Evolutionary conservation across 1,139 yeast genomes (phyloP).

Genomic region (Casaregolazyma lundiana): DNA sequence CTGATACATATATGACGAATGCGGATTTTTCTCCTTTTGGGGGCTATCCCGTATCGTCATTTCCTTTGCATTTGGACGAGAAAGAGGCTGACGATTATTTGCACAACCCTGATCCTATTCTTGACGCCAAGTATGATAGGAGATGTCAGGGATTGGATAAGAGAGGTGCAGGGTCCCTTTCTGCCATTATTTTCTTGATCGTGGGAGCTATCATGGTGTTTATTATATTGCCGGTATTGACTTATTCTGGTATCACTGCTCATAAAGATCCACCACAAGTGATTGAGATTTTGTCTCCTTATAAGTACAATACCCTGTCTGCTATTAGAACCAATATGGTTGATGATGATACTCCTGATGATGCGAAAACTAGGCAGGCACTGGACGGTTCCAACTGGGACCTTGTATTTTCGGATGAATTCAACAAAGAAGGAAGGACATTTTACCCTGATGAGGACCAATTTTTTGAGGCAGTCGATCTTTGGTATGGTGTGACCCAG

Average conservation of each 20-base stretch:
- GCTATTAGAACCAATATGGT: conserved; percentile 60
- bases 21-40: conserved; percentile 74
- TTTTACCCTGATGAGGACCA: conserved; percentile 83
- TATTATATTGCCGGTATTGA: conserved; percentile 66
- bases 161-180: conserved; percentile 34
- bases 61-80: conserved; percentile 82
- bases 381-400: conserved; percentile 60
- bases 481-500: conserved; percentile 72
- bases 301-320: conserved; percentile 53
- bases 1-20: conserved; percentile 32
- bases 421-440: conserved; percentile 75
- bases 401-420: conserved; percentile 78
- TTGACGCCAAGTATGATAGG: conserved; percentile 74
- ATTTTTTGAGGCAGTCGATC: conserved; percentile 71
- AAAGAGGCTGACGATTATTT: conserved; percentile 88
- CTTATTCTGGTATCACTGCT: conserved; percentile 61
- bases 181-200: conserved; percentile 53
- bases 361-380: conserved; percentile 44
- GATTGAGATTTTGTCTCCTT: conserved; percentile 47
- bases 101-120: conserved; percentile 90
- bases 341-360: conserved; percentile 74
- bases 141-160: conserved; percentile 48
- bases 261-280: conserved; percentile 14
- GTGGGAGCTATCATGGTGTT: conserved; percentile 63
- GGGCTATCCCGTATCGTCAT: conserved; percentile 85